Percentiles rank a stretch among this genome's conserved stretches.
Conservation (phyloP, 306 rosid species). For the Lablab purpureus region DNA sequence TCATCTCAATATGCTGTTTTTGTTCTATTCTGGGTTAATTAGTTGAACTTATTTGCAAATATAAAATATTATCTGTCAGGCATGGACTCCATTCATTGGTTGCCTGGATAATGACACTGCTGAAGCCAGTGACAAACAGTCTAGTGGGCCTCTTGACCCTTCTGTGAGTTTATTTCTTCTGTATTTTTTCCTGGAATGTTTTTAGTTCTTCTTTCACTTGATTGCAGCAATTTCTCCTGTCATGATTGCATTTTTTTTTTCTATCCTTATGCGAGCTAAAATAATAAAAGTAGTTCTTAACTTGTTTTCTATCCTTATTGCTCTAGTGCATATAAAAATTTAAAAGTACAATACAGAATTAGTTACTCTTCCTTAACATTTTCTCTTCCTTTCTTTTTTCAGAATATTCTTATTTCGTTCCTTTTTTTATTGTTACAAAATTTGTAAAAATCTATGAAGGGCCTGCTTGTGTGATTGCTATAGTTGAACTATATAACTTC, state of each 20-base stretch:
- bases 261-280: neutral
- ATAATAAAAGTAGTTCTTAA: neutral
- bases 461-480: slow-evolving; percentile 26
- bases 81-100: slow-evolving; percentile 69
- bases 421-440: neutral
- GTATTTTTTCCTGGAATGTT: slow-evolving; percentile 25
- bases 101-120: slow-evolving; percentile 49
- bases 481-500: slow-evolving; percentile 3
- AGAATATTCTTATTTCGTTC: slow-evolving; percentile 4
- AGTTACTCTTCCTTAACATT: slow-evolving; percentile 31
- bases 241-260: slow-evolving; percentile 9
- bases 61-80: slow-evolving; percentile 54
- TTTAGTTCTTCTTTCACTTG: slow-evolving; percentile 37
- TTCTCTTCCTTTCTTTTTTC: neutral
- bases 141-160: slow-evolving; percentile 61
- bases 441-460: slow-evolving; percentile 13
- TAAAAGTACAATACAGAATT: neutral
- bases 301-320: no score
- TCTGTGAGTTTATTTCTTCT: slow-evolving; percentile 70
- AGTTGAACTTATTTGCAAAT: slow-evolving; percentile 27
- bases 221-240: neutral
- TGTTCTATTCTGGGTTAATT: slow-evolving; percentile 11
- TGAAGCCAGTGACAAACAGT: slow-evolving; percentile 43
- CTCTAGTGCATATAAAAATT: slow-evolving; percentile 16
- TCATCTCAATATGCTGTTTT: slow-evolving; percentile 22